Conservation (phyloP, 164 flowering plant species). For the Hamamelis virginiana region DNA sequence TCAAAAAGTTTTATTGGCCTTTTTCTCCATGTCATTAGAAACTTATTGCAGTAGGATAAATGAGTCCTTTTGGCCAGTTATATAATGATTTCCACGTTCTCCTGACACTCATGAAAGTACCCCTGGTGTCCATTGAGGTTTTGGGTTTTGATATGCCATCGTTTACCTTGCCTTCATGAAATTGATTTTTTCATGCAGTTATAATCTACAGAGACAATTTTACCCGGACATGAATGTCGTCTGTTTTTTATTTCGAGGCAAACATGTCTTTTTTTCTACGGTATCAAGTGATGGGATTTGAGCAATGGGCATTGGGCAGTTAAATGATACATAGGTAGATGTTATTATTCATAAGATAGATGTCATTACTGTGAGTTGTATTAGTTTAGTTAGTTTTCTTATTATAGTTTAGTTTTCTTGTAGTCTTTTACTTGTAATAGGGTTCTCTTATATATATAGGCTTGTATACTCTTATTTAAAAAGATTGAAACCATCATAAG, state of each 20-base stretch:
- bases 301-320: neutral
- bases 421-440: too few species aligned
- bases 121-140: neutral
- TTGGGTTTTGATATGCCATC: neutral
- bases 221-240: neutral
- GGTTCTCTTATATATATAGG: too few species aligned
- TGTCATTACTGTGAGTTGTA: too few species aligned
- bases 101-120: neutral
- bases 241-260: neutral
- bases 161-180: neutral
- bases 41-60: slow-evolving; percentile 3
- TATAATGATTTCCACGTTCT: neutral
- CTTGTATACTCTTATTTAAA: too few species aligned
- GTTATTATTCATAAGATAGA: too few species aligned
- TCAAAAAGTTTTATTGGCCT: neutral
- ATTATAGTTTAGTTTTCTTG: too few species aligned
- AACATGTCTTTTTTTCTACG: neutral
- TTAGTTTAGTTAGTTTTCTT: too few species aligned
- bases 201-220: too few species aligned
- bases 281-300: neutral
- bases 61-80: neutral
- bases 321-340: neutral
- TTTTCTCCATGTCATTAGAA: neutral
- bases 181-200: neutral
- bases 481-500: too few species aligned